Percentiles rank a stretch among this genome's conserved stretches.
phyloP scores from a whole-genome alignment of 78 protist species.

The Dictyostelium capitatum region DNA sequence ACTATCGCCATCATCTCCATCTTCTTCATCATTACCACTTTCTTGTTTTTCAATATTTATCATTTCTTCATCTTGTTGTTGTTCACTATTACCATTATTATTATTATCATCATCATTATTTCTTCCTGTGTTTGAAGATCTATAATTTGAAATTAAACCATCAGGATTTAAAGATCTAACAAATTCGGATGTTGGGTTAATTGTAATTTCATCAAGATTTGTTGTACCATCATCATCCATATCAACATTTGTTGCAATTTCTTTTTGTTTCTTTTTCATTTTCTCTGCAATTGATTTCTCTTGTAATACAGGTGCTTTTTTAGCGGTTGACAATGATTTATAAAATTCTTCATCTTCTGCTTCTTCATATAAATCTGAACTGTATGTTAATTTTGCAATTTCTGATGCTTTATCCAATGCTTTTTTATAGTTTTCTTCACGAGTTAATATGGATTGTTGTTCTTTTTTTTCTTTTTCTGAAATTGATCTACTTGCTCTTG shows the following conservation, averaged over 20 bases:
- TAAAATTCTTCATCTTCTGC: conserved; percentile 68
- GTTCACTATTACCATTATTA: neutral
- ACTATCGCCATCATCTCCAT: neutral
- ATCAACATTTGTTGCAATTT: neutral
- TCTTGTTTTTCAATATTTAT: neutral
- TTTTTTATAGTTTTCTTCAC: conserved; percentile 66
- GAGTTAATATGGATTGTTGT: neutral
- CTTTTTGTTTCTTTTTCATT: neutral
- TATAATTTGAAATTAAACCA: conserved; percentile 59
- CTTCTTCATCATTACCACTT: conserved; percentile 2
- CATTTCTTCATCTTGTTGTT: conserved; percentile 1
- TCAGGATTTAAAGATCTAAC: conserved; percentile 45
- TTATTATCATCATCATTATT: conserved; percentile 22
- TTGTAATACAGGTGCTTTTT: conserved; percentile 49
- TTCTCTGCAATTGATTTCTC: conserved; percentile 5
- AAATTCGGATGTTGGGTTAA: conserved; percentile 48
- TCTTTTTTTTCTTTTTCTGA: conserved; percentile 7
- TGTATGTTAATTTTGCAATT: conserved; percentile 10
- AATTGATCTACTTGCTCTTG: conserved; percentile 9
- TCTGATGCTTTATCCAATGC: conserved; percentile 45
- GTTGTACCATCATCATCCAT: neutral
- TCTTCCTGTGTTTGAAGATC: neutral
- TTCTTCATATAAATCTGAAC: conserved; percentile 51
- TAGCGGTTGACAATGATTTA: conserved; percentile 14
- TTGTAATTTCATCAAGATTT: conserved; percentile 10